phyloP scores from a whole-genome alignment of 2,329 filamentous ascomycete species.

The Neonectria hederae region DNA sequence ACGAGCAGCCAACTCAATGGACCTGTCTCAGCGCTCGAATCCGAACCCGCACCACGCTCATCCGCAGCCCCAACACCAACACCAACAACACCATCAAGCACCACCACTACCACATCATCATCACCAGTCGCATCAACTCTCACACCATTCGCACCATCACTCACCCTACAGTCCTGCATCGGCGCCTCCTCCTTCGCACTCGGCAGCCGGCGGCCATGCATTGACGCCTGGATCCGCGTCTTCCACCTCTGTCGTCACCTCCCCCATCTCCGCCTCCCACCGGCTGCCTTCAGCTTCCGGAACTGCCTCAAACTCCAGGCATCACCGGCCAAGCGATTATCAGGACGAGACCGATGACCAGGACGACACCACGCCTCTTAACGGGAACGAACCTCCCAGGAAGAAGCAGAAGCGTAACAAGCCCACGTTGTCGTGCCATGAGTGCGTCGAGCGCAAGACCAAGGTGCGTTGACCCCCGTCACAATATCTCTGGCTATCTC shows the following conservation, averaged over 20 bases:
- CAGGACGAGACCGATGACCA: constrained; percentile 33
- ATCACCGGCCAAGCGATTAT: constrained; percentile 31
- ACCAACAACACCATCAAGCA: constrained; percentile 33
- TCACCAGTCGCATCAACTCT: constrained; percentile 24
- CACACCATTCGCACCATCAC: constrained; percentile 32
- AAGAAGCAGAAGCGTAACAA: constrained; percentile 89
- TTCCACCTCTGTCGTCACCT: constrained; percentile 37
- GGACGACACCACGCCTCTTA: constrained; percentile 33
- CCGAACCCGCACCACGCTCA: constrained; percentile 40
- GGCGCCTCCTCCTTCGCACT: constrained; percentile 25
- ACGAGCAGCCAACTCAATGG: constrained; percentile 35
- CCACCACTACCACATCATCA: constrained; percentile 26
- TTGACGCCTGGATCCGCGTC: constrained; percentile 43
- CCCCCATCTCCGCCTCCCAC: constrained; percentile 40
- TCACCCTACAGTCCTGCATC: constrained; percentile 34
- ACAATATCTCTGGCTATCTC: constrained; percentile 21
- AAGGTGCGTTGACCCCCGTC: constrained; percentile 63
- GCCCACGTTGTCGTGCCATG: constrained; percentile 79
- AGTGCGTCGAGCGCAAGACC: constrained; percentile 85
- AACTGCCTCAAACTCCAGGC: constrained; percentile 26
- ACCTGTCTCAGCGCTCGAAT: constrained; percentile 42
- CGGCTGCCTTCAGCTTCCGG: constrained; percentile 36
- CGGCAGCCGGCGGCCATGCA: constrained; percentile 30
- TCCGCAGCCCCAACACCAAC: constrained; percentile 29
- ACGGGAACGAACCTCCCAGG: constrained; percentile 55